phyloP scores from a whole-genome alignment of 306 rosid species.

The Lathyrus tuberosus region DNA sequence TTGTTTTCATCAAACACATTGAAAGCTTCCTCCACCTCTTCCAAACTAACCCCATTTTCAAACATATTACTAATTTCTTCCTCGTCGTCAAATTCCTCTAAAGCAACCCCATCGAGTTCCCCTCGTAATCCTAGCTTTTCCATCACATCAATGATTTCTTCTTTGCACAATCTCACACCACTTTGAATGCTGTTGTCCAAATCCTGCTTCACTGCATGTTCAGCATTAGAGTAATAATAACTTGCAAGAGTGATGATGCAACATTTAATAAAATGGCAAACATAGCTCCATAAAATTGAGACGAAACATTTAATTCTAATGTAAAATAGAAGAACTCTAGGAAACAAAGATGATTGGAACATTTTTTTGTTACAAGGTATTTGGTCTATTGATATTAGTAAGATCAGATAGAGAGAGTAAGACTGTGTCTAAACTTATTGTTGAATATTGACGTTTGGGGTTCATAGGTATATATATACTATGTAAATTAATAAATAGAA shows the following conservation, averaged over 20 bases:
- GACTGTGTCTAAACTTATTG: not conserved
- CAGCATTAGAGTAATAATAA: not conserved
- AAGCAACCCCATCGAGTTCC: slow-evolving; percentile 11
- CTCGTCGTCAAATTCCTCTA: slow-evolving; percentile 29
- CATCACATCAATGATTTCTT: slow-evolving; percentile 46
- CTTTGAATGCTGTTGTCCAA: not conserved
- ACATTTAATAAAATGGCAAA: not conserved
- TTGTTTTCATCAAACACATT: slow-evolving; percentile 57
- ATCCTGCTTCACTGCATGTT: not conserved
- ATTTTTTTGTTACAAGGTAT: not conserved
- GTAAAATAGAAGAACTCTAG: slow-evolving; percentile 10
- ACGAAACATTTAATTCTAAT: slow-evolving; percentile 2
- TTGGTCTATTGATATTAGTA: slow-evolving; percentile 31
- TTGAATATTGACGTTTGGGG: not conserved
- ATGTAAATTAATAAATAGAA: not conserved
- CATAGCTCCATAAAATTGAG: slow-evolving; percentile 9
- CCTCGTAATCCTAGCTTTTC: slow-evolving; percentile 39
- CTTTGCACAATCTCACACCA: slow-evolving; percentile 39
- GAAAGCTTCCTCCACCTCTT: slow-evolving; percentile 54
- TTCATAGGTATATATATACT: not conserved
- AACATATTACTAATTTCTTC: slow-evolving; percentile 41
- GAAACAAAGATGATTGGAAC: not conserved
- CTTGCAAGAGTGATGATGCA: not conserved
- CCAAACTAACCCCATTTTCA: slow-evolving; percentile 49
- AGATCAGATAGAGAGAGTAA: not conserved